These are phyloP conservation scores for Penicillium fimorum DNA, from an alignment of 495 filamentous ascomycete species.

Conservation along the genomic window DNA sequence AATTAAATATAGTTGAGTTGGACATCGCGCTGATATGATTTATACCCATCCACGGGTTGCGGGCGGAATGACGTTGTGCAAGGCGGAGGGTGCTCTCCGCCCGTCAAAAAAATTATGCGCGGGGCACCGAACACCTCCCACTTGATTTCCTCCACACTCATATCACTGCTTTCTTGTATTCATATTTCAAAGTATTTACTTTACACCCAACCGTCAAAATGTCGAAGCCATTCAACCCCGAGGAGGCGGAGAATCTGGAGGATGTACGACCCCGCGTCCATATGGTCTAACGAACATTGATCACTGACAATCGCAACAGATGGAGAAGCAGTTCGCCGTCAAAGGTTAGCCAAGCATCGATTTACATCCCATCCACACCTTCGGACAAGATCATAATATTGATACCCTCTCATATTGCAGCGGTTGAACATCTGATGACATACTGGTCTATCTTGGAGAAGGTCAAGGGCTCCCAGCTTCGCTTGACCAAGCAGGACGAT, in stretches of 20 bases:
- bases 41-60: background rate
- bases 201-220: conserved; percentile 29
- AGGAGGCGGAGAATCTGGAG: conserved; percentile 73
- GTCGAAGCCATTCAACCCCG: conserved; percentile 59
- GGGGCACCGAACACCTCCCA: conserved; percentile 25
- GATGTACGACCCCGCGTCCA: conserved; percentile 50
- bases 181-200: background rate
- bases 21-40: background rate
- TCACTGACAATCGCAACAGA: conserved; percentile 54
- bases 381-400: conserved; percentile 4
- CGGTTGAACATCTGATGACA: conserved; percentile 90
- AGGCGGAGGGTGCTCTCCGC: conserved; percentile 24
- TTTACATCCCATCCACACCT: background rate
- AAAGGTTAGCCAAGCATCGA: conserved; percentile 61
- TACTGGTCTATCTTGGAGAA: conserved; percentile 96
- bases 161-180: conserved; percentile 10
- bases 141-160: conserved; percentile 12
- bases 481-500: conserved; percentile 89
- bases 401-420: conserved; percentile 39
- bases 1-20: background rate
- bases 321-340: conserved; percentile 99
- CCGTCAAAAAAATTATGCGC: conserved; percentile 40
- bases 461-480: conserved; percentile 77
- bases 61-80: conserved; percentile 32
- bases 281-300: background rate